Evolutionary conservation across 768 basidiomycete genomes (phyloP), one percentile per base, ranked within the genome.

Genomic region (Collybia sp.): DNA sequence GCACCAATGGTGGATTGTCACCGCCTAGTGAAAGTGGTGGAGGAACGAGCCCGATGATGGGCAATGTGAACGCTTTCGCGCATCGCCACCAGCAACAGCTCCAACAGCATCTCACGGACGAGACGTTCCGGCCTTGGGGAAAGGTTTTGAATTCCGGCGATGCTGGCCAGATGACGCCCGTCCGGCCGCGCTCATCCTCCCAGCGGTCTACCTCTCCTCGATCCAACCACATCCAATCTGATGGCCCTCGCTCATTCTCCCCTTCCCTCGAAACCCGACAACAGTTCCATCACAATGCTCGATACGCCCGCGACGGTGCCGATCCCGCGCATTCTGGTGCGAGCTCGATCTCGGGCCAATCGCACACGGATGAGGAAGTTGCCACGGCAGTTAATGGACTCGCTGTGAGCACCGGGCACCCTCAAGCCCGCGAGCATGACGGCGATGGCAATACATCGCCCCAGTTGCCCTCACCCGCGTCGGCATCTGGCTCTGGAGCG

Each of bases 391-490:
- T 73, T 36, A 74, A 69, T 38, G 76, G 66, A 13, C 64, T 82
- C 2, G 75, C 75, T 12, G 73, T 85, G 41, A 79, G 70, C 47
- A 82, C 77, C 0, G 70, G 70, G 25, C 25, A 25, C 8, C 25
- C 25, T 4, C 25, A 25, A 25, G 25, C 25, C 3, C 25, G 25
- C 8, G 25, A 25, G 25, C 25, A 25, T 25, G 25, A 8, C 25
- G 25, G 25, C 8, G 56, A 71, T 49, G 80, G 73, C 5, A 75
- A 76, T 32, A 78, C 73, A 0, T 89, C 88, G 12, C 88, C 88
- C 3, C 85, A 88, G 57, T 59, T 89, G 20, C 85, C 88, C 12
- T 88, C 85, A 3, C 88, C 88, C 38, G 79, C 79, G 40, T 86
- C 85, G 16, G 79, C 25, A 25, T 25, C 25, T 8, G 25, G 25